phyloP scores from a whole-genome alignment of 75 land plant genomes.

The Pinus tabuliformis region DNA sequence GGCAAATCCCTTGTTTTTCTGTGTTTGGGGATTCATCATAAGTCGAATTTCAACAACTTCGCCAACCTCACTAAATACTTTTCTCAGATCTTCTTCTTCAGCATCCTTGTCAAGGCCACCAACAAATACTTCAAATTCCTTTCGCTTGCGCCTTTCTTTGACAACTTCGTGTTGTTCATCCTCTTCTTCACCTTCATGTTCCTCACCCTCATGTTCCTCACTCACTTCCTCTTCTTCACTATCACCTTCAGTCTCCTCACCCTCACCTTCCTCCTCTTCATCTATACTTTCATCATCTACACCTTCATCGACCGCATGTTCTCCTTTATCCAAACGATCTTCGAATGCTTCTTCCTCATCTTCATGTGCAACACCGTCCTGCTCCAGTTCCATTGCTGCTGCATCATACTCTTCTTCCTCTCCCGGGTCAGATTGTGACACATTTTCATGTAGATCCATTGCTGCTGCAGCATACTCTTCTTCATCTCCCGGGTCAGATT shows the following conservation, averaged over 20 bases:
- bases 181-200: conserved; percentile 13
- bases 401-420: too few species aligned
- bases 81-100: conserved; percentile 49
- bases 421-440: too few species aligned
- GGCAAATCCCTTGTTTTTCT: conserved; percentile 76
- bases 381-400: conserved; percentile 7
- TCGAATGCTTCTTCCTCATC: conserved; percentile 44
- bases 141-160: conserved; percentile 30
- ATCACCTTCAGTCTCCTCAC: conserved; percentile 20
- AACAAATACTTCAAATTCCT: conserved; percentile 53
- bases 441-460: too few species aligned
- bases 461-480: neutral
- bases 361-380: conserved; percentile 28
- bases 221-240: conserved; percentile 11
- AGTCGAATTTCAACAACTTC: conserved; percentile 56
- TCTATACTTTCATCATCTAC: conserved; percentile 24
- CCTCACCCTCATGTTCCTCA: neutral
- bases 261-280: conserved; percentile 22
- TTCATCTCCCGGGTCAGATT: conserved; percentile 56
- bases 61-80: conserved; percentile 42
- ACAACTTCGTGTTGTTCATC: conserved; percentile 14
- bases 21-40: conserved; percentile 24
- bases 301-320: conserved; percentile 32
- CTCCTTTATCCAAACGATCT: conserved; percentile 20
- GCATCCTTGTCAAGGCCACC: conserved; percentile 62